These are phyloP conservation scores for Boletus huronensis DNA, from an alignment of 768 basidiomycete genomes.

Conservation along the genomic window DNA sequence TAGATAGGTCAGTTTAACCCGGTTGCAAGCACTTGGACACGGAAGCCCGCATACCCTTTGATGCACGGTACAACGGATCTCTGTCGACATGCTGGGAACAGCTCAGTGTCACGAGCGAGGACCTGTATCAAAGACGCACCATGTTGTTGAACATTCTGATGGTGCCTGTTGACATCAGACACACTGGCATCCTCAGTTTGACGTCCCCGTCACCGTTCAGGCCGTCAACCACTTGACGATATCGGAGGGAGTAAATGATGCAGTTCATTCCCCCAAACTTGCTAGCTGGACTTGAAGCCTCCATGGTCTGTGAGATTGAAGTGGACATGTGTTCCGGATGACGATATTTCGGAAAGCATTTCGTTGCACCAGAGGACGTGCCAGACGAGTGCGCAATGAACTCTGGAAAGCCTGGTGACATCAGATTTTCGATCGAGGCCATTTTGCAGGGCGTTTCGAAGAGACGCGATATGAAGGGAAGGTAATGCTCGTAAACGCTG, in stretches of 20 bases:
- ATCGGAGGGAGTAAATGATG: constrained; percentile 21
- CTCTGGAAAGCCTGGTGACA: constrained; percentile 21
- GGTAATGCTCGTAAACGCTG: constrained; percentile 16
- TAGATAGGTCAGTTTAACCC: not conserved
- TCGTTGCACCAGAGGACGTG: constrained; percentile 14
- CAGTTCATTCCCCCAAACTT: constrained; percentile 15
- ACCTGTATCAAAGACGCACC: not conserved
- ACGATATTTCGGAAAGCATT: constrained; percentile 20
- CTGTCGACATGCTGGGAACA: constrained; percentile 11
- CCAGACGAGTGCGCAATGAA: constrained; percentile 22
- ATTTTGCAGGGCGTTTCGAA: constrained; percentile 21
- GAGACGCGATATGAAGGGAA: constrained; percentile 18
- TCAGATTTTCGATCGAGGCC: constrained; percentile 18
- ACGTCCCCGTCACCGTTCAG: constrained; percentile 8
- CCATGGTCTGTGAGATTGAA: constrained; percentile 11
- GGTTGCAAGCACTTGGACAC: no score
- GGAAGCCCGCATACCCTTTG: constrained; percentile 3
- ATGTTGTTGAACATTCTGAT: constrained; percentile 22
- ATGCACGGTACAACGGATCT: constrained; percentile 5
- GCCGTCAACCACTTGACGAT: constrained; percentile 10
- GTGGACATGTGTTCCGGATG: constrained; percentile 22
- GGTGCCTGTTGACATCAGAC: constrained; percentile 22
- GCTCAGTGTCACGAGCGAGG: not conserved
- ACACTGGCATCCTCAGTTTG: constrained; percentile 13
- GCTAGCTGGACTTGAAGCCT: constrained; percentile 8